Evolutionary conservation across 2,329 filamentous ascomycete genomes (phyloP).

Genomic region (Aureobasidium subglaciale): DNA sequence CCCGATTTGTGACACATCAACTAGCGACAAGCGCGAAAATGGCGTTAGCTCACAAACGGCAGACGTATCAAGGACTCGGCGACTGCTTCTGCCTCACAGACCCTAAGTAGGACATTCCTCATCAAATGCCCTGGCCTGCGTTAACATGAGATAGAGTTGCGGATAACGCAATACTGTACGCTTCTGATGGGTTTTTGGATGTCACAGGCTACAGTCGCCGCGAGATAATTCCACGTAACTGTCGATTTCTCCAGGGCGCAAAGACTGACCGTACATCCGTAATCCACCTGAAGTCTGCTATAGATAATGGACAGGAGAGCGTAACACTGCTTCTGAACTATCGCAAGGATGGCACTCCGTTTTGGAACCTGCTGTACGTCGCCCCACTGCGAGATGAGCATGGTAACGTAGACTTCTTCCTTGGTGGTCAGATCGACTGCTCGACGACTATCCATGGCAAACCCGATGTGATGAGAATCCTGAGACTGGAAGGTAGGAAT

Average conservation of each 20-base stretch:
- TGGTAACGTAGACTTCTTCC: slow-evolving; percentile 46
- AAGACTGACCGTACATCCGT: slow-evolving; percentile 40
- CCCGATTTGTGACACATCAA: slow-evolving; percentile 48
- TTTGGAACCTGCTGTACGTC: slow-evolving; percentile 52
- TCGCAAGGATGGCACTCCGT: slow-evolving; percentile 44
- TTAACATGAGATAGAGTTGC: slow-evolving; percentile 24
- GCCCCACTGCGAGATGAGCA: slow-evolving; percentile 45
- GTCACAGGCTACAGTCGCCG: slow-evolving; percentile 44
- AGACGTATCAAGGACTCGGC: slow-evolving; percentile 48
- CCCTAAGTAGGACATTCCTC: slow-evolving; percentile 27
- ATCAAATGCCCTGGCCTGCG: neutral
- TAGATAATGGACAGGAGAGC: slow-evolving; percentile 38
- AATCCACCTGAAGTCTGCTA: slow-evolving; percentile 36
- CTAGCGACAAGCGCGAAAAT: slow-evolving; percentile 40
- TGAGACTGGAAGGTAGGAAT: slow-evolving; percentile 23
- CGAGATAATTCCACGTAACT: slow-evolving; percentile 45
- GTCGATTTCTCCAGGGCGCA: slow-evolving; percentile 44
- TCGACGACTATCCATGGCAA: slow-evolving; percentile 46
- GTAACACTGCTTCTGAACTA: slow-evolving; percentile 48
- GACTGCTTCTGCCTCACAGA: slow-evolving; percentile 54
- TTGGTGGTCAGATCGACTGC: slow-evolving; percentile 53
- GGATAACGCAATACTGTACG: slow-evolving; percentile 45
- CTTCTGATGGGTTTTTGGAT: slow-evolving; percentile 47
- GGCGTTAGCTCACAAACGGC: slow-evolving; percentile 38
- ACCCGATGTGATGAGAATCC: slow-evolving; percentile 45